Evolutionary conservation across 2,329 filamentous ascomycete species (phyloP).

Genomic region (Exophiala oligosperma): DNA sequence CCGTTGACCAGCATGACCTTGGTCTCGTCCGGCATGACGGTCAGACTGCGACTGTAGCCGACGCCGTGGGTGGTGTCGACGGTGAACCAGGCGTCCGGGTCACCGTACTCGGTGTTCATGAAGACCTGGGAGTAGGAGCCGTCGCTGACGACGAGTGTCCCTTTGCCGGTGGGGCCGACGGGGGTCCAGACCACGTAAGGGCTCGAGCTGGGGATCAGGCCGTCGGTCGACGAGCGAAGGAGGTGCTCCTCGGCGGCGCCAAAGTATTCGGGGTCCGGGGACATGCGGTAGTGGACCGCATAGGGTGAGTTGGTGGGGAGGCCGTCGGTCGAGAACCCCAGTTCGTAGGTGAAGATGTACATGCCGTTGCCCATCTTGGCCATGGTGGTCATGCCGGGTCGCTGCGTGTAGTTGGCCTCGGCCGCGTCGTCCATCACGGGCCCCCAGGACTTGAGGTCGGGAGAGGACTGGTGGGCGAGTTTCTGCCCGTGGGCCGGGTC

Average conservation of each 20-base stretch:
- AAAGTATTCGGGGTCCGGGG: slow-evolving; percentile 49
- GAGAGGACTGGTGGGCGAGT: slow-evolving; percentile 63
- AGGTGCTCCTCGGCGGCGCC: slow-evolving; percentile 40
- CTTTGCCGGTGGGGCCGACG: slow-evolving; percentile 40
- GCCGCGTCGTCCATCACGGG: slow-evolving; percentile 62
- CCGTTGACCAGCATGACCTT: slow-evolving; percentile 7
- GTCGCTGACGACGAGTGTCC: slow-evolving; percentile 51
- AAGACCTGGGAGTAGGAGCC: slow-evolving; percentile 45
- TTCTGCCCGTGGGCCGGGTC: slow-evolving; percentile 67
- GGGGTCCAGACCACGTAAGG: slow-evolving; percentile 53
- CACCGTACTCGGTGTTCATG: slow-evolving; percentile 48
- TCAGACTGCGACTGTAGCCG: slow-evolving; percentile 50
- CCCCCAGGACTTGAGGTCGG: slow-evolving; percentile 62
- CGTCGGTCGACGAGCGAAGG: slow-evolving; percentile 46
- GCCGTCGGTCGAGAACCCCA: slow-evolving; percentile 44
- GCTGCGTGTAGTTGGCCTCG: slow-evolving; percentile 61
- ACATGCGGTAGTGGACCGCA: slow-evolving; percentile 56
- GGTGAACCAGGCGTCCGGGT: slow-evolving; percentile 47
- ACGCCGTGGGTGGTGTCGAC: slow-evolving; percentile 41
- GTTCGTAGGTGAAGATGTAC: slow-evolving; percentile 67
- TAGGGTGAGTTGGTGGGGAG: slow-evolving; percentile 39
- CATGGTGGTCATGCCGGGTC: slow-evolving; percentile 69
- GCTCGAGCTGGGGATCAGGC: slow-evolving; percentile 44
- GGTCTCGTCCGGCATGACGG: slow-evolving; percentile 36
- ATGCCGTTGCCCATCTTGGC: slow-evolving; percentile 48